Evolutionary conservation across 1,139 yeast species (phyloP).

Genomic region (Yamadazyma taylorii): DNA sequence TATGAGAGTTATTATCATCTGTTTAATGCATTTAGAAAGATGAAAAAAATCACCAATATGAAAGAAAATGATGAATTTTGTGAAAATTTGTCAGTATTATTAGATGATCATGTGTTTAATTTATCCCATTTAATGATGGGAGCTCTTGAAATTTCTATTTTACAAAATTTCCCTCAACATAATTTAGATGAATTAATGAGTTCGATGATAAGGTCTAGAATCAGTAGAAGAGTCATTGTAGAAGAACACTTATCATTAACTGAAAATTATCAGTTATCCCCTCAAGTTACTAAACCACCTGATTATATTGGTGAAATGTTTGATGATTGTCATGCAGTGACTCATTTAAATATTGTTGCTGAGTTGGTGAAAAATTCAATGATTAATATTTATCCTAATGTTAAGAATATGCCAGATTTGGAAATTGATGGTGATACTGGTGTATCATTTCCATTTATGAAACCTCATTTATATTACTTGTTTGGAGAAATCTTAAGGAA

Average conservation of each 20-base stretch:
- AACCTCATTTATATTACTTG: slow-evolving; percentile 81
- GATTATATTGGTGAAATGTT: slow-evolving; percentile 87
- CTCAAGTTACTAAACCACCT: slow-evolving; percentile 52
- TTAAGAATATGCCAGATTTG: slow-evolving; percentile 68
- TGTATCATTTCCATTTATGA: slow-evolving; percentile 75
- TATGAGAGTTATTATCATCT: slow-evolving; percentile 87
- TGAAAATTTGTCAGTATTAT: slow-evolving; percentile 54
- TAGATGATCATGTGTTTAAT: slow-evolving; percentile 77
- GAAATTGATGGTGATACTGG: slow-evolving; percentile 66
- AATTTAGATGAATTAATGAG: slow-evolving; percentile 74
- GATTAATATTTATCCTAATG: slow-evolving; percentile 53
- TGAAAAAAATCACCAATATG: slow-evolving; percentile 62
- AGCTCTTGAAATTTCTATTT: slow-evolving; percentile 74
- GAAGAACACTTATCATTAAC: slow-evolving; percentile 87
- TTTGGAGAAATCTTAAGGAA: slow-evolving; percentile 86
- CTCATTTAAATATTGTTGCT: slow-evolving; percentile 56
- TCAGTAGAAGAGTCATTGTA: slow-evolving; percentile 83
- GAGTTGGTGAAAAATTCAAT: slow-evolving; percentile 45
- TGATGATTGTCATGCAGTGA: slow-evolving; percentile 73
- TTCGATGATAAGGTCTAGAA: slow-evolving; percentile 76
- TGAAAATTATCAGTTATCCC: slow-evolving; percentile 51
- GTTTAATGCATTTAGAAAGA: slow-evolving; percentile 78
- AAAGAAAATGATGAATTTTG: slow-evolving; percentile 79
- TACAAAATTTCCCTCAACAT: slow-evolving; percentile 59
- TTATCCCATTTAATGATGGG: slow-evolving; percentile 93